Percentiles rank a stretch among this genome's conserved stretches.
phyloP scores from a whole-genome alignment of 2,329 filamentous ascomycete genomes.

The Endothia cerciana region DNA sequence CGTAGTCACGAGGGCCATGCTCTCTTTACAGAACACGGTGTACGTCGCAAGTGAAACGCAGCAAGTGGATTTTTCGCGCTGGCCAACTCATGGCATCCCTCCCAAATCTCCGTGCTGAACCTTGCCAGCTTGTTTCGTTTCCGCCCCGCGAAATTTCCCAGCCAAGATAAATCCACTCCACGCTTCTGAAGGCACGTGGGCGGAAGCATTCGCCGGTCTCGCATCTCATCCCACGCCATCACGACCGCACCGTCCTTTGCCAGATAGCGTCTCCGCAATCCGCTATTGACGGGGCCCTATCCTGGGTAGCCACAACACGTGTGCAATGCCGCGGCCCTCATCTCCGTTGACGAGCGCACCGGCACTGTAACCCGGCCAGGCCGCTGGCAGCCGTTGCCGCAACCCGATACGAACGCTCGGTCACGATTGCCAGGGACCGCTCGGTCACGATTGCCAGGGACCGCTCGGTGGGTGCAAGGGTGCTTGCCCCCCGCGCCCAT shows the following conservation, averaged over 20 bases:
- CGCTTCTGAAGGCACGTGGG: slow-evolving; percentile 16
- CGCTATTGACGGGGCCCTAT: no score
- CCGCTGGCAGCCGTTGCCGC: neutral
- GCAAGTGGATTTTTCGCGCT: no score
- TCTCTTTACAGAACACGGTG: no score
- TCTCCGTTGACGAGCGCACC: neutral
- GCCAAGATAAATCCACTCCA: neutral
- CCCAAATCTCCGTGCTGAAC: neutral
- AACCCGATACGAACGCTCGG: neutral
- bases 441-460: neutral
- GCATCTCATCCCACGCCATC: neutral
- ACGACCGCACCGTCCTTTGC: neutral
- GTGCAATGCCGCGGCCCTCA: neutral
- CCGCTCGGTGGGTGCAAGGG: neutral
- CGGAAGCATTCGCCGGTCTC: slow-evolving; percentile 11
- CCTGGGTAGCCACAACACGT: no score
- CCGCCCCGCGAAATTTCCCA: neutral
- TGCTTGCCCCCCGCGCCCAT: neutral
- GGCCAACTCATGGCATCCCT: no score
- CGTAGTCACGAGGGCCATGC: no score
- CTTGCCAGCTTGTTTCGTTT: neutral
- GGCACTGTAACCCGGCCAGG: neutral
- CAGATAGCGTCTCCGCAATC: neutral
- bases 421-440: neutral
- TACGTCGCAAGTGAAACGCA: no score